These are phyloP conservation scores for Phytophthora ramorum DNA, from an alignment of 352 stramenopile genomes.

Conservation along the genomic window DNA sequence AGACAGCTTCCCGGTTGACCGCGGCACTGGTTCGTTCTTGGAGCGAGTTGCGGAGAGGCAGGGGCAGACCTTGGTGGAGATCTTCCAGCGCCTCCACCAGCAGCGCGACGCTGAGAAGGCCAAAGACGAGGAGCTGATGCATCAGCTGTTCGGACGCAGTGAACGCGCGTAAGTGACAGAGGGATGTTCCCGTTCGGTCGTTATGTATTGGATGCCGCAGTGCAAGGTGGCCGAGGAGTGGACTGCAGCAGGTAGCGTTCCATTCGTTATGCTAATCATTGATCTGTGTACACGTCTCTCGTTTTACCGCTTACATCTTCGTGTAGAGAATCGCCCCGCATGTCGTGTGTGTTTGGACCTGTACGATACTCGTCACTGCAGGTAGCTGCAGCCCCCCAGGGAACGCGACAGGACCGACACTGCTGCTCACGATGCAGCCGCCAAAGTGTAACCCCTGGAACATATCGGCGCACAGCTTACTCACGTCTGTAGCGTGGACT, in stretches of 20 bases:
- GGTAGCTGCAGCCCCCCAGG: slow-evolving; percentile 18
- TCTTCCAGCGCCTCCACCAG: slow-evolving; percentile 44
- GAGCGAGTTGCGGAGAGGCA: slow-evolving; percentile 46
- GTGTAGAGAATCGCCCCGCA: slow-evolving; percentile 54
- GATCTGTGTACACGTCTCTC: background rate
- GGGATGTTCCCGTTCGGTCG: background rate
- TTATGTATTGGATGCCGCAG: slow-evolving; percentile 9
- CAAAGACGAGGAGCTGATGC: slow-evolving; percentile 41
- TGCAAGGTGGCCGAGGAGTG: background rate
- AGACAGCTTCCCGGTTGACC: slow-evolving; percentile 43
- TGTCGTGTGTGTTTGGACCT: slow-evolving; percentile 56
- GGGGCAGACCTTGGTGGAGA: slow-evolving; percentile 40
- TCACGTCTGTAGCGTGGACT: slow-evolving; percentile 29
- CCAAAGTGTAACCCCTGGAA: slow-evolving; percentile 37
- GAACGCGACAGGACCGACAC: slow-evolving; percentile 47
- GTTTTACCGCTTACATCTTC: slow-evolving; percentile 15
- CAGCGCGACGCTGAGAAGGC: slow-evolving; percentile 37
- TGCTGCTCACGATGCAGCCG: slow-evolving; percentile 46
- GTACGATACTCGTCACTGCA: slow-evolving; percentile 7
- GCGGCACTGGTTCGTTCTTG: slow-evolving; percentile 40
- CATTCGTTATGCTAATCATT: slow-evolving; percentile 21
- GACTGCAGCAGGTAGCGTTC: slow-evolving; percentile 4
- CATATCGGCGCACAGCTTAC: slow-evolving; percentile 23
- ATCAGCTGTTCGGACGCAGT: slow-evolving; percentile 30
- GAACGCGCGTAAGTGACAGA: slow-evolving; percentile 3